phyloP scores from a whole-genome alignment of 2,329 filamentous ascomycete genomes.

The Trichoderma oligosporum region DNA sequence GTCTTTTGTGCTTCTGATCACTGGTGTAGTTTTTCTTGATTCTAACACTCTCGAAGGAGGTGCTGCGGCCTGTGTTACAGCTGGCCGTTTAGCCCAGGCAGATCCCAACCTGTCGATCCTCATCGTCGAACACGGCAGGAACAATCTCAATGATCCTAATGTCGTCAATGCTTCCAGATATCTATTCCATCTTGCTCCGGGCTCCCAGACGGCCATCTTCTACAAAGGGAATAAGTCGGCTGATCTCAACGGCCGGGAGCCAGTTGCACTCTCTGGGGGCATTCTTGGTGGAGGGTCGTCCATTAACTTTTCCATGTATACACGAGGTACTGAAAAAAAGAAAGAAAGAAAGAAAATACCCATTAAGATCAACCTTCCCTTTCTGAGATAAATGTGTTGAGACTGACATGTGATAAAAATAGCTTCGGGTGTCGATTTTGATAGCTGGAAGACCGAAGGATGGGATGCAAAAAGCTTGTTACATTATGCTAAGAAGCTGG shows the following conservation, averaged over 20 bases:
- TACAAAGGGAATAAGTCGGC: constrained; percentile 26
- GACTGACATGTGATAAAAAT: neutral
- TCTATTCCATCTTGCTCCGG: constrained; percentile 23
- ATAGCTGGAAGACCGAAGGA: constrained; percentile 34
- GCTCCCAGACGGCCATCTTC: constrained; percentile 24
- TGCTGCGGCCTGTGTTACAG: constrained; percentile 28
- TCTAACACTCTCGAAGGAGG: constrained; percentile 22
- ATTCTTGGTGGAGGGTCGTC: constrained; percentile 34
- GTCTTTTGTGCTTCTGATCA: no score
- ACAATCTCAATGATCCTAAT: constrained; percentile 27
- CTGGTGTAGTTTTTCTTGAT: no score
- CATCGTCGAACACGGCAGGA: constrained; percentile 29
- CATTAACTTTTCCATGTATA: constrained; percentile 35
- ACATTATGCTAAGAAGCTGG: constrained; percentile 42
- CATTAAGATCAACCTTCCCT: no score
- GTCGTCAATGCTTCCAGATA: constrained; percentile 27
- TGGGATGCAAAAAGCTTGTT: constrained; percentile 34
- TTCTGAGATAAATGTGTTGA: no score
- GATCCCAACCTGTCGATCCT: constrained; percentile 28
- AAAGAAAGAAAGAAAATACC: neutral
- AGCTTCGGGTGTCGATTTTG: constrained; percentile 32
- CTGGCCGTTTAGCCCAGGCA: constrained; percentile 27
- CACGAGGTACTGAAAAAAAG: constrained; percentile 21
- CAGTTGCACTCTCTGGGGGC: constrained; percentile 27
- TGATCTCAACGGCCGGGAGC: constrained; percentile 25